A percentile compares a stretch with the other conserved stretches of the same genome.
Evolutionary conservation across 345 rosid species (phyloP).

Genomic region (Lepidium sativum): DNA sequence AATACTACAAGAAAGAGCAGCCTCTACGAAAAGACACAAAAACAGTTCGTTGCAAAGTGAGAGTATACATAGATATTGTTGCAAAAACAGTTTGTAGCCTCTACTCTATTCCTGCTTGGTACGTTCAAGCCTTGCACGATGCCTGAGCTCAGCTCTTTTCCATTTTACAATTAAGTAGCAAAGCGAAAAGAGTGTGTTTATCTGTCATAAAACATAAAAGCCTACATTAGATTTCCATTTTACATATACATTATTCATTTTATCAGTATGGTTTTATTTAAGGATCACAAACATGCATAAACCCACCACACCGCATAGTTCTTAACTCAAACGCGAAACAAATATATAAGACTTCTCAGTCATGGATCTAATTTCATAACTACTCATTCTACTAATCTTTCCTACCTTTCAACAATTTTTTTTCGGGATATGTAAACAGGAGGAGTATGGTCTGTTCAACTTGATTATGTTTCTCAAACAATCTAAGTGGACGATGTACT

Average conservation of each 20-base stretch:
- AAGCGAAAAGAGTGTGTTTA: slow-evolving; percentile 72
- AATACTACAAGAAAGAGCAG: not conserved
- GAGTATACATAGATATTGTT: not conserved
- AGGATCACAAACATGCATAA: not conserved
- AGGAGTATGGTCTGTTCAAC: not conserved
- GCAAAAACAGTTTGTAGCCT: too few species aligned
- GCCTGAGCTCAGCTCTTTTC: slow-evolving; percentile 95
- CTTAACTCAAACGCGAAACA: not conserved
- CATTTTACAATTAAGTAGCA: slow-evolving; percentile 78
- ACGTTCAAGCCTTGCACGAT: slow-evolving; percentile 67
- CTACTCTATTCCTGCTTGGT: slow-evolving; percentile 76
- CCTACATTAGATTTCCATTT: not conserved
- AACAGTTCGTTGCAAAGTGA: not conserved
- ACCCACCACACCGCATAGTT: not conserved
- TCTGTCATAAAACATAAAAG: slow-evolving; percentile 34
- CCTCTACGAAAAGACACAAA: not conserved
- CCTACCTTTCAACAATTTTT: not conserved
- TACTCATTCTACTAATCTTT: not conserved
- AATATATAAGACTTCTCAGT: not conserved
- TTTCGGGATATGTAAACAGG: not conserved
- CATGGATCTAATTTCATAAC: not conserved
- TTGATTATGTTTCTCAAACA: not conserved
- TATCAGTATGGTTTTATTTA: not conserved
- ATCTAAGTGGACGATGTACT: not conserved
- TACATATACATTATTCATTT: not conserved